phyloP scores from a whole-genome alignment of 495 filamentous ascomycete species.

The Podospora didyma region DNA sequence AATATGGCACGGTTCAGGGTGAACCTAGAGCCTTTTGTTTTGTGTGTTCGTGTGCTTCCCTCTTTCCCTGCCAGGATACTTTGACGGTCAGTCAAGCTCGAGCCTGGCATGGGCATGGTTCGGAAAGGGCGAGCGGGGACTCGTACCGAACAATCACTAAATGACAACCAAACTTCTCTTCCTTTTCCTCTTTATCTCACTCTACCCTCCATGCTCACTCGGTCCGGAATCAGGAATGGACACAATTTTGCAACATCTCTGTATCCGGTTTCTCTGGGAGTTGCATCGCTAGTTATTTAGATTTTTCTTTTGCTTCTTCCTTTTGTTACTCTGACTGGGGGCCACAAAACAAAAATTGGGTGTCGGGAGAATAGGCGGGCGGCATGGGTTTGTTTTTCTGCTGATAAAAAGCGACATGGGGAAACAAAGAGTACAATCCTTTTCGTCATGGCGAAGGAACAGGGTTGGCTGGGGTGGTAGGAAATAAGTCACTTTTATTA shows the following conservation, averaged over 20 bases:
- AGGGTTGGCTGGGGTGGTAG: background rate
- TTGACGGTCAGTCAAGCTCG: background rate
- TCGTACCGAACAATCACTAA: background rate
- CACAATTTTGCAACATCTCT: background rate
- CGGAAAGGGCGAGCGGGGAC: background rate
- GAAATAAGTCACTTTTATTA: background rate
- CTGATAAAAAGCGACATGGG: too few relatives aligned
- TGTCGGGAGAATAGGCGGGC: background rate
- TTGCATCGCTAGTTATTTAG: background rate
- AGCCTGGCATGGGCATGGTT: background rate
- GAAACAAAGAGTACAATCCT: background rate
- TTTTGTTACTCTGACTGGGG: background rate
- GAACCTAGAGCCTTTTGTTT: background rate
- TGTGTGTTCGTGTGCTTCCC: background rate
- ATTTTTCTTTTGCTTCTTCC: background rate
- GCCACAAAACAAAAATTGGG: background rate
- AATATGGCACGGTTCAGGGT: background rate
- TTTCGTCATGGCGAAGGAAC: background rate
- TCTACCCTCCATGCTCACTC: background rate
- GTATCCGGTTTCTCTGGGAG: background rate
- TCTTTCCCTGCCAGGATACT: background rate
- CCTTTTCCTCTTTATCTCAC: background rate
- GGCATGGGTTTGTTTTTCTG: background rate
- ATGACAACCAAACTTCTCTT: background rate
- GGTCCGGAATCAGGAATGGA: background rate